These are phyloP conservation scores for Malassezia obtusa DNA, from an alignment of 1,284 basidiomycete species.

Conservation along the genomic window DNA sequence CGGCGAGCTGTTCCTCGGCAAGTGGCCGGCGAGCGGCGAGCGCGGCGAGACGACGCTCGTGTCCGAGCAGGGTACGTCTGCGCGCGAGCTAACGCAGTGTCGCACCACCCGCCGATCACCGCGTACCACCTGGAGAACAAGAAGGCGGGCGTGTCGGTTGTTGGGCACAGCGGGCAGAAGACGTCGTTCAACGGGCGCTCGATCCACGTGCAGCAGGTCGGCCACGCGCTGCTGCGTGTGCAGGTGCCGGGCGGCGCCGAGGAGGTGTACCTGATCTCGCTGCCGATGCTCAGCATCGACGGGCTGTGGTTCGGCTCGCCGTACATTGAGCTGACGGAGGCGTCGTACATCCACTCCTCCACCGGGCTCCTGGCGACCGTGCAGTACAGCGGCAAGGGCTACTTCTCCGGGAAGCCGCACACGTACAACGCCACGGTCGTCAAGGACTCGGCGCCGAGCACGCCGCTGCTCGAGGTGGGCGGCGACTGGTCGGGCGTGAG, in stretches of 20 bases:
- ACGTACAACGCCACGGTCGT: constrained; percentile 73
- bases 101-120: constrained; percentile 55
- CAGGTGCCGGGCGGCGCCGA: constrained; percentile 57
- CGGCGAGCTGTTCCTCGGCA: constrained; percentile 77
- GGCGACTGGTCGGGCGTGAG: constrained; percentile 77
- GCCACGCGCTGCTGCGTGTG: constrained; percentile 76
- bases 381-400: constrained; percentile 79
- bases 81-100: constrained; percentile 15
- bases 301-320: constrained; percentile 54
- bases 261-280: constrained; percentile 72
- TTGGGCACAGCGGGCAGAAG: constrained; percentile 92
- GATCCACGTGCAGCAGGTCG: constrained; percentile 88
- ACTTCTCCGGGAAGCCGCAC: constrained; percentile 86
- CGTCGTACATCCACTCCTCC: constrained; percentile 71
- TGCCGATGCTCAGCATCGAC: constrained; percentile 54
- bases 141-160: constrained; percentile 65
- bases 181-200: constrained; percentile 61
- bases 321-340: constrained; percentile 78
- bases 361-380: constrained; percentile 62
- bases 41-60: constrained; percentile 73
- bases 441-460: constrained; percentile 50
- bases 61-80: constrained; percentile 81
- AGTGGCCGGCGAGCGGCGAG: constrained; percentile 72
- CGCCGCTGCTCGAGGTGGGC: constrained; percentile 59
- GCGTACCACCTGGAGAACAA: constrained; percentile 67